Base-by-base conservation (phyloP, 345 rosid species). In the Pistacia integerrima region DNA sequence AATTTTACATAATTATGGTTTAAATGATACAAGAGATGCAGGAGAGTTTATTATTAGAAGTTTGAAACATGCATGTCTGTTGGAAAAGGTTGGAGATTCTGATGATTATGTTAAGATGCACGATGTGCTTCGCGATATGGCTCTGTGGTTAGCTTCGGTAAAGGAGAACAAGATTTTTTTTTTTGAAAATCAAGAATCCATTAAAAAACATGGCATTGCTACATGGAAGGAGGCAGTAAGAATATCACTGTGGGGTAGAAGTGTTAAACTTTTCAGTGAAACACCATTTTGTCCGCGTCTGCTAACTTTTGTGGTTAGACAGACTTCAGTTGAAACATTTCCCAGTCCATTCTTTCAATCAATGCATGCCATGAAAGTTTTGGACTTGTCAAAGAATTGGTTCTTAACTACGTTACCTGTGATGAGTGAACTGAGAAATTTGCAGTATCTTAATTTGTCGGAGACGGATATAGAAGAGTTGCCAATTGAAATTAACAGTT, bases 401-500 rank as follows among this genome's bases (percentile, higher is more conserved):
- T 63, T 36, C 56, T 67, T 80, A 3, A 55, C 13, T 1, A 4
- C 4, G 16, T 51, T 75, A 9, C 76, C 76, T 28, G 63, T 9
- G 1, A 64, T 80, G 14, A 22, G 63, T 22, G 55, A 13, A 35
- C 25, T 80, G 36, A 11, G 0, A 11, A 75, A 62, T 13, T 41
- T 80, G 56, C 64, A 49, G 11, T 66, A 66, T 11, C 83, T 80
- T 25, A 76, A 80, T 59, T 48, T 80, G 1, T 76, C 83, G 0
- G 14, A 62, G 28, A 70, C 83, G 16, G 8, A 2, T 8, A 25
- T 66, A 59, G 0, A 3, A 1, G 49, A 58, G 65, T 65, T 75
- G 51, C 73, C 79, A 10, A n/a, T 0, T 17, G 57, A 49, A 48
- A 4, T 79, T 2, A 57, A 10, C 46, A 5, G 8, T 25, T 25